Evolutionary conservation across 257 asterid species (phyloP).

Genomic region (Nicotiana tomentosiformis): DNA sequence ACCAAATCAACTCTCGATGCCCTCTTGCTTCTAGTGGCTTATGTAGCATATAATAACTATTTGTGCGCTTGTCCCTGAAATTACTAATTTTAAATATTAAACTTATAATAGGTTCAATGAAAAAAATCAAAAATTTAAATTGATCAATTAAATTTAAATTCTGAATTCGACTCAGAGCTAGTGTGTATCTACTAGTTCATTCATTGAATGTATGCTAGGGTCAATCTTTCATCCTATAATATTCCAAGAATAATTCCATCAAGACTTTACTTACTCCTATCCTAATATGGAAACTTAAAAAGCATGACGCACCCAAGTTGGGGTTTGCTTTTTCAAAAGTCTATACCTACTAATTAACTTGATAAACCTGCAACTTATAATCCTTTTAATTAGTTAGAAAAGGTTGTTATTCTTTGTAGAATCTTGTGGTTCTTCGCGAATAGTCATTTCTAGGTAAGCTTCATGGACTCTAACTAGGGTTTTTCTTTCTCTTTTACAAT

Average conservation of each 20-base stretch:
- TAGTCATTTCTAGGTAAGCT: constrained; percentile 3
- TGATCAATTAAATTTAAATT: not conserved
- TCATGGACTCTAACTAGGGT: not conserved
- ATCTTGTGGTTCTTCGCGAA: not conserved
- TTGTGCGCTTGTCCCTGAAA: too few relatives aligned
- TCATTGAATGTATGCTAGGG: not conserved
- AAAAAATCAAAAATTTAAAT: not conserved
- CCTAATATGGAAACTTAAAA: constrained; percentile 3
- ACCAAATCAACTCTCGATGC: too few relatives aligned
- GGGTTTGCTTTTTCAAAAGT: constrained; percentile 7
- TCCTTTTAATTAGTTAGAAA: not conserved
- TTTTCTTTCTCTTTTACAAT: not conserved
- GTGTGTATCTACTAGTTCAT: not conserved
- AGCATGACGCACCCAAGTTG: not conserved
- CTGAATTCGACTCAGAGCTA: fast-evolving
- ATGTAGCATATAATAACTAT: too few relatives aligned
- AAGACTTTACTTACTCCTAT: not conserved
- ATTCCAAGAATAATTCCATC: not conserved
- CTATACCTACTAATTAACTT: constrained; percentile 10
- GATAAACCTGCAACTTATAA: not conserved
- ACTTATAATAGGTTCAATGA: too few relatives aligned
- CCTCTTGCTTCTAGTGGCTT: too few relatives aligned
- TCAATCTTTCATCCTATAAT: not conserved
- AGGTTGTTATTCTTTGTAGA: not conserved
- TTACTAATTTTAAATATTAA: too few relatives aligned